phyloP scores from a whole-genome alignment of 805 yeast genomes.

The Wickerhamomyces chaumierensis region DNA sequence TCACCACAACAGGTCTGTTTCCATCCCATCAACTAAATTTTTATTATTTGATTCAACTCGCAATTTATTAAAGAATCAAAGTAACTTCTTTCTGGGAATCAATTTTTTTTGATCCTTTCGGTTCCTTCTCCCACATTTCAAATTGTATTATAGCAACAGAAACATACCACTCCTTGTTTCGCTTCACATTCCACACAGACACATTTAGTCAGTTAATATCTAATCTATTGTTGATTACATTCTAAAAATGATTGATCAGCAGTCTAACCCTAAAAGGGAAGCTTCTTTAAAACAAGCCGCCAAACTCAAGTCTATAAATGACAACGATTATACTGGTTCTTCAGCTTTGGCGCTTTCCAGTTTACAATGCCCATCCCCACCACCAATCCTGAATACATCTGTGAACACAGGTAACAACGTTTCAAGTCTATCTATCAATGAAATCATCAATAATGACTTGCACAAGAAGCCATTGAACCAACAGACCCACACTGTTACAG shows the following conservation, averaged over 20 bases:
- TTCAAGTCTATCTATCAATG: slow-evolving; percentile 16
- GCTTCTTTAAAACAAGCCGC: background rate
- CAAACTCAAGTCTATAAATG: slow-evolving; percentile 1
- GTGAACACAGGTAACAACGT: slow-evolving; percentile 14
- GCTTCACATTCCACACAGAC: background rate
- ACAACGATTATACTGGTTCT: slow-evolving; percentile 25
- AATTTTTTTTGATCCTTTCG: too few species aligned
- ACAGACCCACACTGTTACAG: background rate
- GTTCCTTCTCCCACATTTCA: too few species aligned
- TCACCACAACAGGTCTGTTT: too few species aligned
- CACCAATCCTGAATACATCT: slow-evolving; percentile 42
- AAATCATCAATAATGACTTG: slow-evolving; percentile 12
- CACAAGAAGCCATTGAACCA: background rate
- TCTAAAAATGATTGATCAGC: background rate
- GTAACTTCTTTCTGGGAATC: too few species aligned
- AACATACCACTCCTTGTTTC: background rate
- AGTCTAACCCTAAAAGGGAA: background rate
- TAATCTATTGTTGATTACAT: too few species aligned
- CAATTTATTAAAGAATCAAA: too few species aligned
- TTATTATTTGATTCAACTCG: too few species aligned
- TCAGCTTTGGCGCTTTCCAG: slow-evolving; percentile 47
- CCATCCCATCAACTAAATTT: too few species aligned
- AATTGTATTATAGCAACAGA: too few species aligned
- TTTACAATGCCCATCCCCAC: slow-evolving; percentile 62
- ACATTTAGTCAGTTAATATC: background rate